Evolutionary conservation across 108 stramenopile species (phyloP), one percentile per base, ranked within the genome.

Genomic region (Nannochloropsis oceanica): DNA sequence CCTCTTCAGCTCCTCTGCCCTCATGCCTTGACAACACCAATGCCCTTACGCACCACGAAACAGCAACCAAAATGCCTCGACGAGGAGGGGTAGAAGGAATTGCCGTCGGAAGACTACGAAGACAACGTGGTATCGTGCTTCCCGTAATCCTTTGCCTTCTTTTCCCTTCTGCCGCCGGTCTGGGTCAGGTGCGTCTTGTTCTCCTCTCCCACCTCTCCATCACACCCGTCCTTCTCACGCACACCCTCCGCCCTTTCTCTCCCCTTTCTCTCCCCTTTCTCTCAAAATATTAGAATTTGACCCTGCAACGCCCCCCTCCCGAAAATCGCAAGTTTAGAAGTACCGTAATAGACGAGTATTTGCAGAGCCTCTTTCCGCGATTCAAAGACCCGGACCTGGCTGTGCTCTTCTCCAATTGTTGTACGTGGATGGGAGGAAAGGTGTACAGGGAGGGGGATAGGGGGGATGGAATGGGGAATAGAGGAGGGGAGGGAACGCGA

Each of bases 291-390:
- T 8, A 73, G 59, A n/a, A 80, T 22, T n/a, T 73, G 2, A n/a
- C 18, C 59, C 18, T 73, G 22, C 18, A n/a, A n/a, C 79, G 87
- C n/a, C 87, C 87, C n/a, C 22, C 50, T 80, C n/a, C 26, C 44
- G n/a, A 87, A 18, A 13, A 87, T 0, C 87, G 87, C 43, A 84
- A 22, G 26, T 87, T 85, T 73, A 27, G 20, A n/a, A 84, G 84
- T 27, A 18, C 34, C 20, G 81, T 42, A 18, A 50, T 87, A 2
- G 84, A 87, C 24, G 27, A n/a, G 43, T 42, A 84, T 13, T 80
- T 87, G 13, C 18, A 26, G 13, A 22, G 10, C 13, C 26, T 84
- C 44, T n/a, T 18, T 11, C 84, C 84, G 20, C 43, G 44, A n/a
- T 80, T 87, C 43, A 44, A 43, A n/a, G 84, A 87, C 44, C 26